phyloP scores from a whole-genome alignment of 1,139 yeast species.

The Diutina ranongensis region DNA sequence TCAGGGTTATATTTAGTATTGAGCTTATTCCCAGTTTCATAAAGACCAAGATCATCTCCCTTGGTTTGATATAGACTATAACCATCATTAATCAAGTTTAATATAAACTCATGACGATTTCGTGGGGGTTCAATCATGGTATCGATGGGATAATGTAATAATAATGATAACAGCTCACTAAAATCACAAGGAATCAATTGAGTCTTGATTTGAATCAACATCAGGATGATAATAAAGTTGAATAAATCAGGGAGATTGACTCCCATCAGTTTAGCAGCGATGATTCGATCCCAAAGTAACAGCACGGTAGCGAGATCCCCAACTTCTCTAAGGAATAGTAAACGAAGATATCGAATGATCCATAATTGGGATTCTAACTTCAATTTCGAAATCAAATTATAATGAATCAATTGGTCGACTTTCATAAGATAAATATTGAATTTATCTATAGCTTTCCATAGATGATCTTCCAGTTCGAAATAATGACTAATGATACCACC shows the following conservation, averaged over 20 bases:
- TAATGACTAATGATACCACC: constrained; percentile 26
- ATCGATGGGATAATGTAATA: constrained; percentile 46
- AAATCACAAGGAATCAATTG: constrained; percentile 44
- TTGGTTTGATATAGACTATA: constrained; percentile 18
- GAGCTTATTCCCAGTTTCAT: constrained; percentile 27
- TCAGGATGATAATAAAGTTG: constrained; percentile 38
- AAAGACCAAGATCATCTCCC: constrained; percentile 27
- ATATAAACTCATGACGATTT: constrained; percentile 13
- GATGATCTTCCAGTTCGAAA: constrained; percentile 30
- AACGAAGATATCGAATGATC: constrained; percentile 54
- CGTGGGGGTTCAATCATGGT: constrained; percentile 6
- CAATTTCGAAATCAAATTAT: constrained; percentile 33
- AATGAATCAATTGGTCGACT: constrained; percentile 35
- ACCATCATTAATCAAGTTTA: constrained; percentile 21
- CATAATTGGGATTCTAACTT: constrained; percentile 51
- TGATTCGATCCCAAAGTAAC: constrained; percentile 47
- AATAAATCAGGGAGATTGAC: constrained; percentile 27
- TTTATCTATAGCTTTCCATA: constrained; percentile 34
- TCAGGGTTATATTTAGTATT: constrained; percentile 27
- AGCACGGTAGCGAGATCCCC: constrained; percentile 31
- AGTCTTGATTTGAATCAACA: constrained; percentile 40
- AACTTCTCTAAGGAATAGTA: constrained; percentile 47
- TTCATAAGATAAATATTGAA: constrained; percentile 37
- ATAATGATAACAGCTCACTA: constrained; percentile 46
- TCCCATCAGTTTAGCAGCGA: constrained; percentile 20